Base-by-base conservation (phyloP, 441 rosid species). In the Dalechampia spathulata region DNA sequence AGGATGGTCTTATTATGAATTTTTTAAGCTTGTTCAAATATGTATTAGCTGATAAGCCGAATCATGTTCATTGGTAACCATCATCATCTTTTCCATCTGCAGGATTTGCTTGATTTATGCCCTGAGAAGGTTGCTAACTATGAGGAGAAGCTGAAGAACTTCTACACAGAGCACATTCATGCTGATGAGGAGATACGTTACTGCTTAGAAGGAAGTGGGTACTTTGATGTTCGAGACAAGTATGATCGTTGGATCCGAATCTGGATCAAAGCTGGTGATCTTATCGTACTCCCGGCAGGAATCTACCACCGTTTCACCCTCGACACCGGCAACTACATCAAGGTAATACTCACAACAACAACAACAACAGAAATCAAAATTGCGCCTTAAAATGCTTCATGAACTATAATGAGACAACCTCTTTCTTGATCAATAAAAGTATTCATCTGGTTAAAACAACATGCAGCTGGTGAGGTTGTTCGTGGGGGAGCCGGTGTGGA, bases 101-200 rank as follows among this genome's bases (percentile, higher is more conserved):
- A 3, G 38, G 13, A 15, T 15, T 27, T 17, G 34, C 34, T 30
- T 30, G 34, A 30, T 30, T 30, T 30, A 30, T 30, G 34, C 34
- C 34, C 34, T 0, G 91, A 83, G 77, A 85, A 87, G 69, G 87
- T 85, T 26, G 70, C 74, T 11, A 83, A 90, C 70, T 90, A 78
- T 7, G 91, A 87, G 49, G 85, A 90, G 77, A 90, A 90, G 81
- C 79, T 87, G 49, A 85, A n/a, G n/a, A n/a, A n/a, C n/a, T n/a
- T n/a, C n/a, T n/a, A n/a, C n/a, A n/a, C n/a, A n/a, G n/a, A n/a
- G n/a, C n/a, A n/a, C n/a, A n/a, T n/a, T n/a, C n/a, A n/a, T n/a
- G n/a, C n/a, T n/a, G n/a, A n/a, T n/a, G n/a, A 90, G 60, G 97
- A 90, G 82, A 87, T 87, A 26, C 91, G 96, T 52, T 87, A 87